Base-by-base conservation (phyloP, 208 protist genomes). In the Histomonas meleagridis region DNA sequence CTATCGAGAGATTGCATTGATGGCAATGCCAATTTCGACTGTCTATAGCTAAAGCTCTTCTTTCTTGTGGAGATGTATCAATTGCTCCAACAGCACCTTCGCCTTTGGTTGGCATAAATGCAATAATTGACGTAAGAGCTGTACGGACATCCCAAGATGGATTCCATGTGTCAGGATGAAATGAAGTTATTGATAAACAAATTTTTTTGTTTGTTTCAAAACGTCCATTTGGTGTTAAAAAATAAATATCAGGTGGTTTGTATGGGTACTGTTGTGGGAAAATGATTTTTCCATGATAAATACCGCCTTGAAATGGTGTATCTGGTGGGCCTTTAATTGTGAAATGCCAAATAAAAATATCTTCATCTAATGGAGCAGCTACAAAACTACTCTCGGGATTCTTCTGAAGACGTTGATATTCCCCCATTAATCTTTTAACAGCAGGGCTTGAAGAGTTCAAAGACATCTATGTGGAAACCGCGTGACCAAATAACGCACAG, bases 311-410 rank as follows among this genome's bases (percentile, higher is more conserved):
- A 93, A 97, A 98, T 5, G 94, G 92, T 14, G 96, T 97, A 35
- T 95, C 97, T 9, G 53, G 32, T 0, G 97, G 96, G 0, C 98
- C 97, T 21, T 95, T 95, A 0, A 99, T 93, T 26, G 97, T 98
- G 93, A 98, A 99, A 94, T 99, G 97, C 98, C 98, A 99, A 70
- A 98, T 97, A 91, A 98, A 98, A 35, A 99, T 95, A 94, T 99
- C 97, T 23, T 98, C 96, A 53, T 95, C 95, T n/a, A 96, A 69
- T 46, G 95, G 95, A 26, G 40, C 43, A 1, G 95, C 95, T 51
- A 57, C 65, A 53, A 95, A 96, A 2, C 93, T 69, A 53, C 48
- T n/a, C 23, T 81, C 70, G 9, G 32, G 32, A 21, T 81, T 7
- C 1, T 28, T 48, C 51, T 51, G 9, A 32, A 81, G 5, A 23